phyloP scores from a whole-genome alignment of 495 filamentous ascomycete species.

The Immersiella caudata region DNA sequence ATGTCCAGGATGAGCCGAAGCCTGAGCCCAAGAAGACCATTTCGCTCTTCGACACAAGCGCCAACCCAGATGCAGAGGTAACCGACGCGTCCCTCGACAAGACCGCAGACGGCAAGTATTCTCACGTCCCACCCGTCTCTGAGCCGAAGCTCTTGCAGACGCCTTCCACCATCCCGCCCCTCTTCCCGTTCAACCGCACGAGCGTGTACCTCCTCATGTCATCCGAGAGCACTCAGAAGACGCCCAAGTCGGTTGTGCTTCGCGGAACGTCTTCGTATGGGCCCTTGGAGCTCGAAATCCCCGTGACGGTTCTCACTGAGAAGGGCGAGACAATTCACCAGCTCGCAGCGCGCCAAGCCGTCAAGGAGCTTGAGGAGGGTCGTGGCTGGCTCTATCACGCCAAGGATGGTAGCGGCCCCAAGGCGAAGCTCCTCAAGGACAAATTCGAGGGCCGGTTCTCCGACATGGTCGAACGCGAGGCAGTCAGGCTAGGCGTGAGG shows the following conservation, averaged over 20 bases:
- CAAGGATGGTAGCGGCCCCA: slow-evolving; percentile 37
- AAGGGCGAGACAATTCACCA: slow-evolving; percentile 66
- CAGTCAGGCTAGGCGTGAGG: slow-evolving; percentile 60
- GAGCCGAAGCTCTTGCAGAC: slow-evolving; percentile 62
- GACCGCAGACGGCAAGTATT: slow-evolving; percentile 40
- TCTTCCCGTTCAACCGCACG: slow-evolving; percentile 66
- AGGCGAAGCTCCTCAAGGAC: slow-evolving; percentile 51
- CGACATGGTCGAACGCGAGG: slow-evolving; percentile 64
- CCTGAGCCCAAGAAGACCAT: slow-evolving; percentile 45
- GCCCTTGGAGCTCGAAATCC: slow-evolving; percentile 63
- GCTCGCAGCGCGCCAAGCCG: slow-evolving; percentile 67
- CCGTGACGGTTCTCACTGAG: slow-evolving; percentile 52
- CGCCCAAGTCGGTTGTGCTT: slow-evolving; percentile 59
- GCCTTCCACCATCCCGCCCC: slow-evolving; percentile 61
- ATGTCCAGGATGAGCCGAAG: slow-evolving; percentile 25
- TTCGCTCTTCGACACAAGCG: slow-evolving; percentile 58
- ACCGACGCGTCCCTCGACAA: slow-evolving; percentile 33
- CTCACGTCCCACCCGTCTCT: slow-evolving; percentile 52
- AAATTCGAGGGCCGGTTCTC: slow-evolving; percentile 51
- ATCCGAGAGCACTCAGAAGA: slow-evolving; percentile 45
- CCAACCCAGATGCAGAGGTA: slow-evolving; percentile 45
- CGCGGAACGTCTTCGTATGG: slow-evolving; percentile 56
- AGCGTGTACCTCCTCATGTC: slow-evolving; percentile 65
- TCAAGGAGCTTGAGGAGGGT: slow-evolving; percentile 68
- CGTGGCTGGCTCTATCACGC: slow-evolving; percentile 65